These are phyloP conservation scores for Cochlearia excelsa DNA, from an alignment of 345 rosid species.

Conservation along the genomic window DNA sequence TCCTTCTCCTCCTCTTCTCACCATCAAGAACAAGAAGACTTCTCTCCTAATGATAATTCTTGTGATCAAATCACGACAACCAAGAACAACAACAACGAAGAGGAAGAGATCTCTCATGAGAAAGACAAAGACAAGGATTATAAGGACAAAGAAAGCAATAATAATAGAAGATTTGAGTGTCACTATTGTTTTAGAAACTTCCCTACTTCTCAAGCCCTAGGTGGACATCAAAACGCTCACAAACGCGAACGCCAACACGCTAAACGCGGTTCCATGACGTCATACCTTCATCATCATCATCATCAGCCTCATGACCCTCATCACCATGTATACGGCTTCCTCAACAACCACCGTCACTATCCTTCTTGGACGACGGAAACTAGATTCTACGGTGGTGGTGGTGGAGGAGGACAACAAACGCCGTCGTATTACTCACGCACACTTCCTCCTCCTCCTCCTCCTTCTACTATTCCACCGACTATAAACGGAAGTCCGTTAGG, in stretches of 20 bases:
- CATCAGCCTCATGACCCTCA: slow-evolving; percentile 40
- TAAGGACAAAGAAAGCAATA: slow-evolving; percentile 38
- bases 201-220: slow-evolving; percentile 97
- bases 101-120: slow-evolving; percentile 15
- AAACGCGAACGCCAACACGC: slow-evolving; percentile 96
- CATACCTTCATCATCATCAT: slow-evolving; percentile 48
- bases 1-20: background rate
- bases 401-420: slow-evolving; percentile 38
- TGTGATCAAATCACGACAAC: background rate
- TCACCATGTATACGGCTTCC: slow-evolving; percentile 42
- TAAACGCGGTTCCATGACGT: slow-evolving; percentile 69
- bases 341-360: slow-evolving; percentile 44
- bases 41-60: slow-evolving; percentile 5
- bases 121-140: slow-evolving; percentile 43
- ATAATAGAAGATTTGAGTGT: slow-evolving; percentile 73
- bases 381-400: slow-evolving; percentile 50
- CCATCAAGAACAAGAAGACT: slow-evolving; percentile 1
- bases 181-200: slow-evolving; percentile 94
- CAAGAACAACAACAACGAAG: slow-evolving; percentile 11
- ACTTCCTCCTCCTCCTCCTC: slow-evolving; percentile 22
- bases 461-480: slow-evolving; percentile 37
- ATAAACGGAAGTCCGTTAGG: slow-evolving; percentile 73
- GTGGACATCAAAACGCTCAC: slow-evolving; percentile 99
- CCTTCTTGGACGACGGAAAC: slow-evolving; percentile 40
- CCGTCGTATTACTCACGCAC: slow-evolving; percentile 55